These are phyloP conservation scores for Saprolegnia parasitica DNA, from an alignment of 352 stramenopile species.

Conservation along the genomic window DNA sequence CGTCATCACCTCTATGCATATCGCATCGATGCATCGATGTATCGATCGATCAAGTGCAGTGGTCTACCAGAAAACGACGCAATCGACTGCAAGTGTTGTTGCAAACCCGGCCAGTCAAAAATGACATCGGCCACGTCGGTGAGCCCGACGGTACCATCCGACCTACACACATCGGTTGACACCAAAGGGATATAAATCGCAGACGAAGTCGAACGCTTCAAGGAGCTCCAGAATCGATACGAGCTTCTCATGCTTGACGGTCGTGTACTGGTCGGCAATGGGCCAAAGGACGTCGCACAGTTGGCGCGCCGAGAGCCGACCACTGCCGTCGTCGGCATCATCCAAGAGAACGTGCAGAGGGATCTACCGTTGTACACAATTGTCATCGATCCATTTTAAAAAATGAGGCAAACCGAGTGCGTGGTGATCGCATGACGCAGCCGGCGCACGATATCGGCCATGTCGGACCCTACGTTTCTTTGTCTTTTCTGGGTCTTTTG, in stretches of 20 bases:
- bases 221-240: not conserved
- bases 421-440: constrained; percentile 12
- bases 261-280: constrained; percentile 7
- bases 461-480: not conserved
- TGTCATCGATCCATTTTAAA: too few relatives aligned
- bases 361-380: not conserved
- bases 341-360: not conserved
- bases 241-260: not conserved
- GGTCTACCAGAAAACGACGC: not conserved
- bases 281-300: constrained; percentile 1
- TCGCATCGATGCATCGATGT: not conserved
- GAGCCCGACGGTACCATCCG: not conserved
- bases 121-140: constrained; percentile 2
- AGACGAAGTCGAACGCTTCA: not conserved
- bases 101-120: not conserved
- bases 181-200: not conserved
- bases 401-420: not conserved
- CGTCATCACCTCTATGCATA: not conserved
- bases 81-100: constrained; percentile 2
- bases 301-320: not conserved
- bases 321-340: not conserved
- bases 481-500: too few relatives aligned
- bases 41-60: not conserved
- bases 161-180: not conserved
- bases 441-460: not conserved